A percentile compares a stretch with the other conserved stretches of the same genome.
These are phyloP conservation scores for Calocybe gambosa DNA, from an alignment of 1,284 basidiomycete species.

Conservation along the genomic window DNA sequence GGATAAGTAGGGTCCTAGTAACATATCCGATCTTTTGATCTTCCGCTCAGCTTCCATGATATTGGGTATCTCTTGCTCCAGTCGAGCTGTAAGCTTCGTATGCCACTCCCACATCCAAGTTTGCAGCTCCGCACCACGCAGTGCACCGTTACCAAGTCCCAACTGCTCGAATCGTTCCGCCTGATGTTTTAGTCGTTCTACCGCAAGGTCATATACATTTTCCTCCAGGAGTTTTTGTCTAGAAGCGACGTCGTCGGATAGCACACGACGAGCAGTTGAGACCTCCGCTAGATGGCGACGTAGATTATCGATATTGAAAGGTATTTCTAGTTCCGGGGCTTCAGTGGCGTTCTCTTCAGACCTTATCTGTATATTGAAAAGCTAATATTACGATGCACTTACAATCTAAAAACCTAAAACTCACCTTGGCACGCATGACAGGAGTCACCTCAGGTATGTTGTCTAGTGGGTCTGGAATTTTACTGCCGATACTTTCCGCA, in stretches of 20 bases:
- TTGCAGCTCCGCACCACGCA: slow-evolving; percentile 57
- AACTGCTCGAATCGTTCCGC: slow-evolving; percentile 53
- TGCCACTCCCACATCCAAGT: slow-evolving; percentile 90
- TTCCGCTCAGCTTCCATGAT: slow-evolving; percentile 38
- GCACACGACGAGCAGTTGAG: slow-evolving; percentile 53
- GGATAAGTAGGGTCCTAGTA: slow-evolving; percentile 57
- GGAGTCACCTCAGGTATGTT: slow-evolving; percentile 55
- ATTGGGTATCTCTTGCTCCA: slow-evolving; percentile 51
- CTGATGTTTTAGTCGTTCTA: slow-evolving; percentile 66
- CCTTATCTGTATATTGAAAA: slow-evolving; percentile 10
- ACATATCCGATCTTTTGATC: slow-evolving; percentile 7
- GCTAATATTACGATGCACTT: slow-evolving; percentile 1
- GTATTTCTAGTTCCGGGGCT: slow-evolving; percentile 38
- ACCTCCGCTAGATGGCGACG: slow-evolving; percentile 62
- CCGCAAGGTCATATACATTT: slow-evolving; percentile 80
- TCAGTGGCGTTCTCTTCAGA: slow-evolving; percentile 19
- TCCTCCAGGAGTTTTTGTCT: slow-evolving; percentile 82
- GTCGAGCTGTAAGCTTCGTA: slow-evolving; percentile 46
- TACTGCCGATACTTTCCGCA: slow-evolving; percentile 39
- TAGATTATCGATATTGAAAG: slow-evolving; percentile 70
- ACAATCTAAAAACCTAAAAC: neutral
- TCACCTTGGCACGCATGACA: slow-evolving; percentile 32
- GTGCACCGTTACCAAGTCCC: slow-evolving; percentile 43
- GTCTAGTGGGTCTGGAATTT: slow-evolving; percentile 37
- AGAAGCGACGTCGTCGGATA: slow-evolving; percentile 60